Base-by-base conservation (phyloP, 805 yeast species). In the Yamadazyma sp. region DNA sequence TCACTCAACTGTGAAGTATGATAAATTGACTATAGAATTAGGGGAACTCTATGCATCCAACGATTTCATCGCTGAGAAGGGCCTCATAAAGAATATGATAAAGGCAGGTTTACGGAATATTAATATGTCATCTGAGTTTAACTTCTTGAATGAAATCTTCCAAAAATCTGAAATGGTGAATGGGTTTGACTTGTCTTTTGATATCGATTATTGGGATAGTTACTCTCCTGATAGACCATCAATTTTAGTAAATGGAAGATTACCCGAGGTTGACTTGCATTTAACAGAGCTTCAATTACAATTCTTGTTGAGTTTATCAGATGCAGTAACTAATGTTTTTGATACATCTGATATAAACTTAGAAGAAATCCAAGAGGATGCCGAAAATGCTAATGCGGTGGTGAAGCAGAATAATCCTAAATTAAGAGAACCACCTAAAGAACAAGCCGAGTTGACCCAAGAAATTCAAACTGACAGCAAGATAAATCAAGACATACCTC, bases 31-130 rank as follows among this genome's bases (percentile, higher is more conserved):
- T 0, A 76, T 82, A 12, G 77, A 86, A 47, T 67, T 89, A 33
- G 98, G 98, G 44, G 96, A 91, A 52, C 62, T 93, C 7, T 81
- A 73, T 45, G 76, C 88, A 12, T 62, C 69, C 3, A 93, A 89
- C 55, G 56, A 56, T 8, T 88, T 86, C 52, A 49, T 52, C 2
- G 48, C 43, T 1, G 56, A 50, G 0, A n/a, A 24, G 2, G 35
- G 31, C 4, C 7, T 18, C 10, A 18, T 37, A 5, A 60, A 76
- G 15, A 88, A 86, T 50, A 52, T 69, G 5, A 75, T 89, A 10
- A 53, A 66, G 11, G 73, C 86, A 6, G 94, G 96, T 0, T 62
- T 93, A 14, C 66, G 87, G 28, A 79, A 86, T 31, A 80, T 88
- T 3, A 75, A 72, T 37, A 60, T 91, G n/a, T 60, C 75, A 0